Base-by-base conservation (phyloP, 1,284 basidiomycete genomes). In the Taiwanofungus camphoratus region DNA sequence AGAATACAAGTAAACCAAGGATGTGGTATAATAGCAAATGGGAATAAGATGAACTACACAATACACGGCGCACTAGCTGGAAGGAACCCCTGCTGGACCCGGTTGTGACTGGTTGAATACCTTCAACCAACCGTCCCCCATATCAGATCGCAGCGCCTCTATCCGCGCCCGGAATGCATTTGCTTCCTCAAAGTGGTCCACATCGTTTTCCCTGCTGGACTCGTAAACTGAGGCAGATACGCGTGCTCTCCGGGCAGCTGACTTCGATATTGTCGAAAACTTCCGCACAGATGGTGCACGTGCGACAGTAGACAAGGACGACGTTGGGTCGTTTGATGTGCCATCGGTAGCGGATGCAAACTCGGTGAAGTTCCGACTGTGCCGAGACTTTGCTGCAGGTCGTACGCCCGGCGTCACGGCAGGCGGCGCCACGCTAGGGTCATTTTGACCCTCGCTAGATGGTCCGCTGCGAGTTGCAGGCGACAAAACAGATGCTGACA, bases 121-220 rank as follows among this genome's bases (percentile, higher is more conserved):
- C 66, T 86, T 87, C 55, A 91, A 57, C 88, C 88, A 92, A 9
- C 82, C 81, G 30, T 91, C 90, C 1, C 89, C 89, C 72, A 92
- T 89, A 55, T 92, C 90, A 46, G 78, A 73, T 61, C 86, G 79
- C 56, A 93, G 57, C 5, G 81, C 82, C 67, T 92, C 90, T 49
- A 93, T 87, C 54, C 74, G 73, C 47, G 77, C 76, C 35, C 90
- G 72, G 59, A 87, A 88, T 34, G 78, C 73, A 45, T 87, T 87
- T 12, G 75, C 83, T 51, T 77, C 74, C 49, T 61, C 58, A 37
- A 68, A 58, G 42, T 70, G 66, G 33, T 61, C 67, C 40, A 45
- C 63, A 26, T 43, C 49, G 21, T 53, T 16, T 42, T 66, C 66
- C 26, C 50, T 58, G 23, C 56, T 60, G 13, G 74, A 71, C 54